These are phyloP conservation scores for Pistacia atlantica DNA, from an alignment of 345 rosid genomes.

Conservation along the genomic window DNA sequence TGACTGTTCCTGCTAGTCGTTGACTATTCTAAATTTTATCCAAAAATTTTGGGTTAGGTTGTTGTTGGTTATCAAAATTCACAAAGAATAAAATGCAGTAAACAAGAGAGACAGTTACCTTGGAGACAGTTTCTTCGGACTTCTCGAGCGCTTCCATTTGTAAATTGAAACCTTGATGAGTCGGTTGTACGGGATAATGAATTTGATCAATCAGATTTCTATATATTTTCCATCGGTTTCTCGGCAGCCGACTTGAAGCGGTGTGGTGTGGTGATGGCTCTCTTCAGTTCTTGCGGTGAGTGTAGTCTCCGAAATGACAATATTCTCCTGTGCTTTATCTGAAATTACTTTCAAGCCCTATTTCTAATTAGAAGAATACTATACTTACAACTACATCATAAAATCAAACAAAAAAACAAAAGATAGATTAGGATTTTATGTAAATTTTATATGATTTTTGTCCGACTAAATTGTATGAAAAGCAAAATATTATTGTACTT, in stretches of 20 bases:
- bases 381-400: no score
- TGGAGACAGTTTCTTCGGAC: slow-evolving; percentile 30
- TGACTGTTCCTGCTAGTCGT: slow-evolving; percentile 69
- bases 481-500: no score
- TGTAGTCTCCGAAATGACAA: not conserved
- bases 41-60: slow-evolving; percentile 14
- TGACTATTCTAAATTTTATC: slow-evolving; percentile 42
- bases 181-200: not conserved
- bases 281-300: not conserved
- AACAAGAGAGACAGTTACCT: slow-evolving; percentile 27
- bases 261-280: not conserved
- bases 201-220: not conserved
- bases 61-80: not conserved
- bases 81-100: not conserved
- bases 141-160: slow-evolving; percentile 37
- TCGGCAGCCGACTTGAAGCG: not conserved
- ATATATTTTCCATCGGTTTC: not conserved
- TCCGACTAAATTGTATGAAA: no score
- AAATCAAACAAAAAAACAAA: no score
- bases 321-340: not conserved
- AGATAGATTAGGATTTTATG: no score
- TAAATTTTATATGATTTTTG: no score
- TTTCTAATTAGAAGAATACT: no score
- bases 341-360: not conserved
- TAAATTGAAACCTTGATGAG: slow-evolving; percentile 2